These are phyloP conservation scores for Rhizomucor pusillus DNA, from an alignment of 371 early-diverging fungal species.

Conservation along the genomic window DNA sequence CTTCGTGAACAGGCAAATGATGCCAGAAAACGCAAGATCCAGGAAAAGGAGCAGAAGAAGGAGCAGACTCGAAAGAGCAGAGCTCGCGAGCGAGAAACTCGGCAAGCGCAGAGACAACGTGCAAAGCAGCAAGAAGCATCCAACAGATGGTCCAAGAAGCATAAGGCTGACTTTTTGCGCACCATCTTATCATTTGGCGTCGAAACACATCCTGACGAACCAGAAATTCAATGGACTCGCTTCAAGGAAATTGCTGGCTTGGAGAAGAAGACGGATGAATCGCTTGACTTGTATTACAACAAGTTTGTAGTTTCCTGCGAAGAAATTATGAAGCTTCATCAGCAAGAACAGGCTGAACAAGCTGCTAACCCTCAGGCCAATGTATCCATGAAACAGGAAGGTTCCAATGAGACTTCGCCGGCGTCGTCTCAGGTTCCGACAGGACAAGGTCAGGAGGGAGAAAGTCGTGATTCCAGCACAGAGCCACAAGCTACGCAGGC, in stretches of 20 bases:
- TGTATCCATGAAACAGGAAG: background rate
- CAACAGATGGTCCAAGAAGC: slow-evolving; percentile 68
- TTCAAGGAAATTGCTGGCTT: slow-evolving; percentile 73
- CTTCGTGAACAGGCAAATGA: slow-evolving; percentile 61
- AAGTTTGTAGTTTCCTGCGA: slow-evolving; percentile 58
- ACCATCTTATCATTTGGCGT: slow-evolving; percentile 74
- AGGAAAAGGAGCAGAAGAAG: slow-evolving; percentile 46
- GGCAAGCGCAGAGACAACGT: slow-evolving; percentile 40
- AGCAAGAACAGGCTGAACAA: slow-evolving; percentile 15
- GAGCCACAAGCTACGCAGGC: slow-evolving; percentile 21
- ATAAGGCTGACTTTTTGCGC: slow-evolving; percentile 67
- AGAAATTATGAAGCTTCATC: slow-evolving; percentile 53
- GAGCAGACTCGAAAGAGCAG: slow-evolving; percentile 40
- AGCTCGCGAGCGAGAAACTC: slow-evolving; percentile 46
- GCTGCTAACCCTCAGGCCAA: slow-evolving; percentile 1
- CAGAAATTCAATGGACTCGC: slow-evolving; percentile 57
- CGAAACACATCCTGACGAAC: slow-evolving; percentile 35
- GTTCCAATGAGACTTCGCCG: background rate
- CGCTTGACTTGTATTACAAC: slow-evolving; percentile 59
- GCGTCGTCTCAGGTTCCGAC: background rate
- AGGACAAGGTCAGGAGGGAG: background rate
- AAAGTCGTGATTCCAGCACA: slow-evolving; percentile 49
- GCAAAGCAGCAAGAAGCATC: slow-evolving; percentile 45
- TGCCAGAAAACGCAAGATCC: slow-evolving; percentile 30
- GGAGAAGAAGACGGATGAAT: slow-evolving; percentile 69